phyloP scores from a whole-genome alignment of 129 eudicot species.

The Arctium minus region DNA sequence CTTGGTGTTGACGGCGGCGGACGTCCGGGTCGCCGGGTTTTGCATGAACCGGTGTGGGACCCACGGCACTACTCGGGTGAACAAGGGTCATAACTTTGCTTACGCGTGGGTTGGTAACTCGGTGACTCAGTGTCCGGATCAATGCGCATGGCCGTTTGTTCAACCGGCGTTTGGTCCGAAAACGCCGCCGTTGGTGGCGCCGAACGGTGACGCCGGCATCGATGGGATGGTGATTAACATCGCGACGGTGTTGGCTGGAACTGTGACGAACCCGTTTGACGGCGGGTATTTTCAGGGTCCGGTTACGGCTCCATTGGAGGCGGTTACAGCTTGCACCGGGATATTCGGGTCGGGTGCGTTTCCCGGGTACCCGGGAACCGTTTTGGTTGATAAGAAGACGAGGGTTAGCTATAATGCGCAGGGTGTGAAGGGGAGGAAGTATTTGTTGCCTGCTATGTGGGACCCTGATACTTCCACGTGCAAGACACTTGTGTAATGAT shows the following conservation, averaged over 20 bases:
- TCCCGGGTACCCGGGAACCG: conserved; percentile 64
- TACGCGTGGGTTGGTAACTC: conserved; percentile 89
- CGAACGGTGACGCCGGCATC: conserved; percentile 67
- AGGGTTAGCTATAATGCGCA: conserved; percentile 62
- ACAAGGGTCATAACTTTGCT: conserved; percentile 35
- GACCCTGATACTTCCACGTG: conserved; percentile 35
- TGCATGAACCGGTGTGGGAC: conserved; percentile 81
- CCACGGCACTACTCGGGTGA: conserved; percentile 55
- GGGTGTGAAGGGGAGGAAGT: conserved; percentile 57
- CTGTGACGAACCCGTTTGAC: conserved; percentile 78
- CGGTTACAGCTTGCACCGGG: conserved; percentile 67
- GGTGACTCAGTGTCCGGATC: conserved; percentile 72
- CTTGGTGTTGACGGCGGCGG: conserved; percentile 62
- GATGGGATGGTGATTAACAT: conserved; percentile 81
- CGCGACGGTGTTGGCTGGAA: conserved; percentile 80
- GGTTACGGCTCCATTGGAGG: conserved; percentile 72
- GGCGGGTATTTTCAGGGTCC: conserved; percentile 85
- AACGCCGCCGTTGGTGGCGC: conserved; percentile 63
- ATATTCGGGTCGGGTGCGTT: conserved; percentile 79
- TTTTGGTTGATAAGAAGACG: conserved; percentile 51
- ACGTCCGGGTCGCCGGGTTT: conserved; percentile 63
- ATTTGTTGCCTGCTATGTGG: conserved; percentile 81
- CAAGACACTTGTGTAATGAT: too few species aligned
- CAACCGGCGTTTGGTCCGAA: conserved; percentile 68
- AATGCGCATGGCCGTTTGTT: conserved; percentile 85